Base-by-base conservation (phyloP, 108 stramenopile genomes). In the Phaeodactylum tricornutum region DNA sequence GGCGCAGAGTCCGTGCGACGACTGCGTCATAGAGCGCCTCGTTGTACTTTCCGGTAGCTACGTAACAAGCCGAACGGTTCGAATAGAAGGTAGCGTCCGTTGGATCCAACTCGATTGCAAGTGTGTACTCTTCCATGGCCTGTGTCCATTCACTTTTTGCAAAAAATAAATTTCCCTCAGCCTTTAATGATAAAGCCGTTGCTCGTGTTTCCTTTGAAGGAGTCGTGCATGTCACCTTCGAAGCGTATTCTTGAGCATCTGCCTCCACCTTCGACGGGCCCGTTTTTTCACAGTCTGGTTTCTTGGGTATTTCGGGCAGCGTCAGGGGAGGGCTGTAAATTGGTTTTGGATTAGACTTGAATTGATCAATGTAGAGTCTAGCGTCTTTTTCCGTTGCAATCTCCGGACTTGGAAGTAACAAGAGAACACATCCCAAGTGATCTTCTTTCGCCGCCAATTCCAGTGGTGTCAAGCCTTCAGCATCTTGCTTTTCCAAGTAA, bases 51-150 rank as follows among this genome's bases (percentile, higher is more conserved):
- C 43, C 31, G 17, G 62, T 32, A 21, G 31, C 35, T 15, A 39
- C 12, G 32, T 54, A 53, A 39, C 69, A 70, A 12, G 61, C 60
- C 17, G 71, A 50, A 22, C 81, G 62, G 53, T 87, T 83, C 25
- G 75, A 74, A 70, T 75, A 87, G 61, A 69, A 83, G 17, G 76
- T 60, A 15, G 67, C 64, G 39, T 80, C 69, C 29, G 39, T 50
- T 2, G 76, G 71, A 57, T 83, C 58, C 20, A 57, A 24, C 2
- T 20, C 62, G 25, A 87, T 75, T 16, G 85, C 85, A 25, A 69
- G 53, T 8, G 66, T 52, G 61, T 83, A 87, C 21, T 50, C 47
- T 1, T 53, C 55, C 15, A 74, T 30, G 16, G 81, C 85, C 3
- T 48, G 50, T 29, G 60, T 22, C 44, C 39, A 69, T 22, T 69